Evolutionary conservation across 1,284 basidiomycete genomes (phyloP).

Genomic region (Inonotus obliquus): DNA sequence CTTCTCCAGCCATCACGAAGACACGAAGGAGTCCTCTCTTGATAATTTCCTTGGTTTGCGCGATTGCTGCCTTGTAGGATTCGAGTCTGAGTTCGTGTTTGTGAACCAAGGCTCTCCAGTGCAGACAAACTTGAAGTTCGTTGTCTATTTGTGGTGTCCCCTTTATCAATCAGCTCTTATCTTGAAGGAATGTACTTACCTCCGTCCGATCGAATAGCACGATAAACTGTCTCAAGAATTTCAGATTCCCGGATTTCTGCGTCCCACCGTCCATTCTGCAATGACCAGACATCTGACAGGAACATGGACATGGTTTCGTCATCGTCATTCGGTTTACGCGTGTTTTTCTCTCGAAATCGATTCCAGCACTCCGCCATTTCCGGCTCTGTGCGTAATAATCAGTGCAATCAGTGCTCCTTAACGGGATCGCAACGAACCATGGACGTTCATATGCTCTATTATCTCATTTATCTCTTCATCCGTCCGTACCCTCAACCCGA

Average conservation of each 20-base stretch:
- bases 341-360: neutral
- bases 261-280: neutral
- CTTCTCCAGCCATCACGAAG: neutral
- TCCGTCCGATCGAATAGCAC: neutral
- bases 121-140: neutral
- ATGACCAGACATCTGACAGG: neutral
- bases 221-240: neutral
- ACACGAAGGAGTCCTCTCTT: neutral
- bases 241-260: neutral
- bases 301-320: neutral
- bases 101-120: slow-evolving; percentile 8
- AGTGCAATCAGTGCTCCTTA: neutral
- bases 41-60: neutral
- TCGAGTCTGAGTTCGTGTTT: slow-evolving; percentile 2
- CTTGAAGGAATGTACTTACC: neutral
- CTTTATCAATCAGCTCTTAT: neutral
- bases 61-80: neutral
- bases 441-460: neutral
- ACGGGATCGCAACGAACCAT: neutral
- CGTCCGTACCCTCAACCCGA: slow-evolving; percentile 3
- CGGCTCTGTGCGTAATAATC: neutral
- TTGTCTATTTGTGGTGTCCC: neutral
- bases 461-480: neutral
- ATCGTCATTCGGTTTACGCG: neutral
- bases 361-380: slow-evolving; percentile 3